Evolutionary conservation across 2,329 filamentous ascomycete species (phyloP), one percentile per base, ranked within the genome.

Genomic region (Emergomyces orientalis): DNA sequence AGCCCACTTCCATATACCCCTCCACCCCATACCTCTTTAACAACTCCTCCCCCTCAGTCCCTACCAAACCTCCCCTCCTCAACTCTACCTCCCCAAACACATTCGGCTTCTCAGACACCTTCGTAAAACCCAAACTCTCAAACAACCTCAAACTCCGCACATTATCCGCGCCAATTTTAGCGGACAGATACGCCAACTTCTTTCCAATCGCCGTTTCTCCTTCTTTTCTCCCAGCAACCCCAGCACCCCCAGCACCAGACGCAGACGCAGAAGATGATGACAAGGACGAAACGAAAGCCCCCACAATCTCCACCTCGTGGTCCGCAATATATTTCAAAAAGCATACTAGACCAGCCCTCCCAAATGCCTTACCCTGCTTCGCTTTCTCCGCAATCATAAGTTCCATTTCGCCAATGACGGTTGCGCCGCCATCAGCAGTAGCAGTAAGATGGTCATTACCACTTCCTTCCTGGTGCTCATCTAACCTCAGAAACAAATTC

Each of bases 331-430:
- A 97, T 55, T 79, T 74, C 59, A 97, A 70, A 62, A 97, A 88
- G 0, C 84, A 77, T 2, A 85, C 71, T 0, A 96, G 79, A 0
- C 88, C 84, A 0, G 84, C 82, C 5, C 80, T 78, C 0, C 90
- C 91, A 7, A 86, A 77, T 0, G 91, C 91, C 8, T 79, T 77
- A 0, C 87, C 79, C 30, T 87, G 85, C 37, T 84, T 76, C 0
- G 73, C 70, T 4, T 76, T 76, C 1, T 79, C 77, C 0, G 91
- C 91, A 65, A 96, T 86, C 91, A 96, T 96, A 66, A 96, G 83
- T 74, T 96, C 90, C 7, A 96, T 76, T 71, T 96, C 91, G 30
- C 89, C 91, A 3, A 88, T 74, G 11, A 80, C 67, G 32, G 70
- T 56, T 59, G 34, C 32, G 25, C 34, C 32, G 11, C 22, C 32